phyloP scores from a whole-genome alignment of 805 yeast genomes.

The Candida insectalens region DNA sequence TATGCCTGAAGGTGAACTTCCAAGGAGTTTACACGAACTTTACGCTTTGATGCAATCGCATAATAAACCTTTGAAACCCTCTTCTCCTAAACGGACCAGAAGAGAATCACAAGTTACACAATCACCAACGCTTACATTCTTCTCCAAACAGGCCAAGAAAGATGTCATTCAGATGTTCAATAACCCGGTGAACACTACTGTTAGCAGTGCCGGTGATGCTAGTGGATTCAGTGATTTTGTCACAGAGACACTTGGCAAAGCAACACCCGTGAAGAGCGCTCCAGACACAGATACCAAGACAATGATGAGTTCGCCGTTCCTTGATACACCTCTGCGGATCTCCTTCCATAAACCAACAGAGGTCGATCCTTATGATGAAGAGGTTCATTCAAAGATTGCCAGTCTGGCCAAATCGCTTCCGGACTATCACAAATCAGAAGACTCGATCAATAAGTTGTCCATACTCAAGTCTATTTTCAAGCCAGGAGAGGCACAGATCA shows the following conservation, averaged over 20 bases:
- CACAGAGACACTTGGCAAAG: constrained; percentile 36
- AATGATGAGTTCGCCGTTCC: constrained; percentile 37
- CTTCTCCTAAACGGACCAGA: neutral
- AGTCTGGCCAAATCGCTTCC: constrained; percentile 18
- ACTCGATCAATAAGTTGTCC: constrained; percentile 7
- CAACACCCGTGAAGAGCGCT: constrained; percentile 17
- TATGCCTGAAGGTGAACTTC: constrained; percentile 42
- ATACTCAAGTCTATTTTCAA: constrained; percentile 12
- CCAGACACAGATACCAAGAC: constrained; percentile 7
- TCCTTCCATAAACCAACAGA: constrained; percentile 8
- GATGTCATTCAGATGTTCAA: constrained; percentile 75
- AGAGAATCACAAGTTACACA: constrained; percentile 22
- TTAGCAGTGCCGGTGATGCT: neutral
- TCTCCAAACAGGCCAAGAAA: constrained; percentile 62
- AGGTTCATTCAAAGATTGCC: constrained; percentile 20
- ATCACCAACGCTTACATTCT: constrained; percentile 75
- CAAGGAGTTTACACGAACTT: constrained; percentile 35
- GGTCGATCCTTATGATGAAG: constrained; percentile 32
- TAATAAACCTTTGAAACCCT: neutral
- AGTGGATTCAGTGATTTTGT: constrained; percentile 27
- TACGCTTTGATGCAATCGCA: constrained; percentile 32
- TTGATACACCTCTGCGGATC: constrained; percentile 19
- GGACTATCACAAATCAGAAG: constrained; percentile 9
- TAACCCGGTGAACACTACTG: constrained; percentile 27
- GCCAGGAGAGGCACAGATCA: constrained; percentile 12